Evolutionary conservation across 2,329 filamentous ascomycete genomes (phyloP), one percentile per base, ranked within the genome.

Genomic region (Didymella keratinophila): DNA sequence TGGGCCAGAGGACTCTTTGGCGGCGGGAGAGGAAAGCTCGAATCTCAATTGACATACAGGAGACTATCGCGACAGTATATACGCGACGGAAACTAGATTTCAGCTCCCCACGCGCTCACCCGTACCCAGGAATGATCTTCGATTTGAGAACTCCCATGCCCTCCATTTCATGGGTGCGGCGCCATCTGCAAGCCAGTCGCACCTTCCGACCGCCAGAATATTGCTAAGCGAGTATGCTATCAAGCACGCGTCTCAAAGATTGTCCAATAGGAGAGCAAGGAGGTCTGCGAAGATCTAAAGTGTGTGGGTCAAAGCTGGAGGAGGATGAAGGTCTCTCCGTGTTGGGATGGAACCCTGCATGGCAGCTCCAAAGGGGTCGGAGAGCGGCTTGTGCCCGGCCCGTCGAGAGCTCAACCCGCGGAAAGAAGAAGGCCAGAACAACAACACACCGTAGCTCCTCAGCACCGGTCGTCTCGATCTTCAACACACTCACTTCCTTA

Each of bases 131-230:
- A 34, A 43, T 36, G 51, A 32, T 27, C 36, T 42, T 46, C 52
- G 34, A 52, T 54, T 50, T 43, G 52, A 60, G 47, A n/a, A 58
- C 23, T 42, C 23, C 44, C 51, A 61, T 58, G 51, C 47, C 25
- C 37, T 56, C 47, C 44, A 41, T 45, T 49, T 34, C 16, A 48
- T 52, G 52, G 42, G n/a, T 45, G 53, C 32, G 41, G 50, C 32
- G 34, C 42, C 46, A 60, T 34, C 42, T 54, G 53, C 62, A 60
- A 43, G 62, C 62, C 58, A 56, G 45, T 62, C 56, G 42, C 45
- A 56, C 20, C 28, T 60, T 25, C 48, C 27, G 28, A 39, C 34
- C 27, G 50, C 49, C 56, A 49, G 21, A 32, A 28, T 39, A 30
- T 21, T n/a, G 12, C 5, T 23, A 49, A 55, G 45, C 37, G 45